Conservation (phyloP, 2,329 filamentous ascomycete genomes). For the Dissoconium aciculare region DNA sequence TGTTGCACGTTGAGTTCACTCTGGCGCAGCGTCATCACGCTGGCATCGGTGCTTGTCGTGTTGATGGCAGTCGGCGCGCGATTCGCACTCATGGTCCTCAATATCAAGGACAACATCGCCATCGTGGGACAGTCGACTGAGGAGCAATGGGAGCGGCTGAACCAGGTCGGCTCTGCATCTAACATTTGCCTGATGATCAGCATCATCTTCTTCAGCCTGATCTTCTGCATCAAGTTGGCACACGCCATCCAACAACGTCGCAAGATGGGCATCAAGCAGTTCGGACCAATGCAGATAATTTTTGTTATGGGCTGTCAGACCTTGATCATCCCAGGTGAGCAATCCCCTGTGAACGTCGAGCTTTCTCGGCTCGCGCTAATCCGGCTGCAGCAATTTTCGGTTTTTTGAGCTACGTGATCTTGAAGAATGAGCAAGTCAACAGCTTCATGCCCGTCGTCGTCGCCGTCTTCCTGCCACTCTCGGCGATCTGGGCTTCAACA, state of each 20-base stretch:
- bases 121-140: conserved; percentile 7
- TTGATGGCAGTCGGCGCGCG: conserved; percentile 40
- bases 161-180: conserved; percentile 30
- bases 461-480: conserved; percentile 49
- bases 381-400: conserved; percentile 41
- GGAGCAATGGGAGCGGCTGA: conserved; percentile 10
- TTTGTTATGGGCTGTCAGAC: conserved; percentile 55
- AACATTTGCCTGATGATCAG: conserved; percentile 40
- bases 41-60: conserved; percentile 35
- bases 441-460: conserved; percentile 43
- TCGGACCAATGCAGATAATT: conserved; percentile 51
- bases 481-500: conserved; percentile 48
- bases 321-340: conserved; percentile 47
- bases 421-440: conserved; percentile 38
- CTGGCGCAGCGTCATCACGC: conserved; percentile 34
- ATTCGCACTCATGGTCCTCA: conserved; percentile 37
- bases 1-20: conserved; percentile 33
- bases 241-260: conserved; percentile 42
- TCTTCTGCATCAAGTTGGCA: conserved; percentile 48
- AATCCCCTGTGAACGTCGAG: conserved; percentile 2
- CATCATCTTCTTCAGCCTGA: conserved; percentile 46
- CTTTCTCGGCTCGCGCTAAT: conserved; percentile 7
- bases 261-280: conserved; percentile 43
- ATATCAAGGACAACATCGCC: conserved; percentile 21
- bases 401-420: conserved; percentile 38